Evolutionary conservation across 192 early-diverging fungal genomes (phyloP).

Genomic region (Umbelopsis isabellina): DNA sequence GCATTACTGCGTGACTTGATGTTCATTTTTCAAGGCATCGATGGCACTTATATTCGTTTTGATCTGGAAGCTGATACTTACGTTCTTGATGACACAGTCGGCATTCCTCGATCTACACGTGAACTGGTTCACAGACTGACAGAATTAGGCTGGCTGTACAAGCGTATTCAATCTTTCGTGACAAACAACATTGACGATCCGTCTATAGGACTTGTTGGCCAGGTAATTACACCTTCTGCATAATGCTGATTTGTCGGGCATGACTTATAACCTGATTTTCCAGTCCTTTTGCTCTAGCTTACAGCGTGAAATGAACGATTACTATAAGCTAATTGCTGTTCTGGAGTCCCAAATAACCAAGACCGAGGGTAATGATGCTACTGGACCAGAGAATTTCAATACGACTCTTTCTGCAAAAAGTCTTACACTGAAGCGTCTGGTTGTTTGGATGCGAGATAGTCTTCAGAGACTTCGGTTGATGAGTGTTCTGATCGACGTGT

Average conservation of each 20-base stretch:
- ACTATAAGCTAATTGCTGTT: constrained; percentile 85
- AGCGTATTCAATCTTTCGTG: constrained; percentile 63
- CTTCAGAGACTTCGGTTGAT: constrained; percentile 77
- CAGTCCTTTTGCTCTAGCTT: constrained; percentile 85
- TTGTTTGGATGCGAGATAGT: constrained; percentile 86
- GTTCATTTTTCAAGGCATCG: constrained; percentile 93
- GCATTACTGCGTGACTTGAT: constrained; percentile 83
- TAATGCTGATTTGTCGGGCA: background rate
- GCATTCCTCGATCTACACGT: constrained; percentile 63
- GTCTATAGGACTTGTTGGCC: constrained; percentile 58
- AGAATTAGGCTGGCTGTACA: constrained; percentile 82
- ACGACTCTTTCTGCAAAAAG: constrained; percentile 52
- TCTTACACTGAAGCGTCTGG: constrained; percentile 81
- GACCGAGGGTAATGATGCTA: background rate
- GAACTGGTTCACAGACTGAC: constrained; percentile 67
- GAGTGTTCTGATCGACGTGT: constrained; percentile 67
- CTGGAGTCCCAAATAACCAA: constrained; percentile 73
- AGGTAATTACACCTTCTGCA: constrained; percentile 37
- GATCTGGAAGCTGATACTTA: constrained; percentile 55
- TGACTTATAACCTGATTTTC: constrained; percentile 32
- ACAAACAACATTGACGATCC: constrained; percentile 46
- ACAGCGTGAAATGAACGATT: constrained; percentile 78
- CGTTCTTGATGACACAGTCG: constrained; percentile 54
- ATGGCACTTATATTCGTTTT: constrained; percentile 82
- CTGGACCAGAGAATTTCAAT: constrained; percentile 28